Percentiles rank a stretch among this genome's conserved stretches.
Evolutionary conservation across 306 rosid species (phyloP).

Genomic region (Cyclanthera cordifolia): DNA sequence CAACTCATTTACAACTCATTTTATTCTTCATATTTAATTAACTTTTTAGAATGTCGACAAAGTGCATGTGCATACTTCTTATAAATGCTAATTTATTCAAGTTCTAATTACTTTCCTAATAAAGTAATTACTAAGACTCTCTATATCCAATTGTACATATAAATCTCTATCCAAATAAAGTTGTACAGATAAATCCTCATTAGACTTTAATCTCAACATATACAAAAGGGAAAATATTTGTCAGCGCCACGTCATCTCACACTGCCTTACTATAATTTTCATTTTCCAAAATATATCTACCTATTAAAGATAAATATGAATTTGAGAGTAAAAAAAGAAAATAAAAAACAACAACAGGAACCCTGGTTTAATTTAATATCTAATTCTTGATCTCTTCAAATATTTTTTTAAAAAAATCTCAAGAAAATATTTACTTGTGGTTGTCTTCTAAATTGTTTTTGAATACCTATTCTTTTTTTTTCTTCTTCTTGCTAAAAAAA

Average conservation of each 20-base stretch:
- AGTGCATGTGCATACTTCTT: constrained; percentile 15
- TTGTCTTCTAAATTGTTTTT: no score
- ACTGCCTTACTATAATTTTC: background rate
- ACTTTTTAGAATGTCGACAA: background rate
- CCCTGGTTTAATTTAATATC: no score
- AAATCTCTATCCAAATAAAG: no score
- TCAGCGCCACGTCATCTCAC: background rate
- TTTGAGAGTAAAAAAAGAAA: background rate
- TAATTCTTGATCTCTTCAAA: no score
- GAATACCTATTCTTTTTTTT: no score
- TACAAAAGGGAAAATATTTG: background rate
- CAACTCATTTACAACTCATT: constrained; percentile 1
- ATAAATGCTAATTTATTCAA: constrained; percentile 5
- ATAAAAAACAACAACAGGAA: no score
- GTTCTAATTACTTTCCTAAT: background rate
- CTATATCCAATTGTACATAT: no score
- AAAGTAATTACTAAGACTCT: background rate
- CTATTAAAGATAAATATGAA: background rate
- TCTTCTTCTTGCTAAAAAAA: no score
- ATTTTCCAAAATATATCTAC: background rate
- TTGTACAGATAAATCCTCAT: background rate
- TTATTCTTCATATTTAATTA: constrained; percentile 6
- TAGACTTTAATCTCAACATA: background rate
- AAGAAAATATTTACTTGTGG: no score
- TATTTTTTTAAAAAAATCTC: no score